phyloP scores from a whole-genome alignment of 2,329 filamentous ascomycete genomes.

The Fusarium sarcochroum region DNA sequence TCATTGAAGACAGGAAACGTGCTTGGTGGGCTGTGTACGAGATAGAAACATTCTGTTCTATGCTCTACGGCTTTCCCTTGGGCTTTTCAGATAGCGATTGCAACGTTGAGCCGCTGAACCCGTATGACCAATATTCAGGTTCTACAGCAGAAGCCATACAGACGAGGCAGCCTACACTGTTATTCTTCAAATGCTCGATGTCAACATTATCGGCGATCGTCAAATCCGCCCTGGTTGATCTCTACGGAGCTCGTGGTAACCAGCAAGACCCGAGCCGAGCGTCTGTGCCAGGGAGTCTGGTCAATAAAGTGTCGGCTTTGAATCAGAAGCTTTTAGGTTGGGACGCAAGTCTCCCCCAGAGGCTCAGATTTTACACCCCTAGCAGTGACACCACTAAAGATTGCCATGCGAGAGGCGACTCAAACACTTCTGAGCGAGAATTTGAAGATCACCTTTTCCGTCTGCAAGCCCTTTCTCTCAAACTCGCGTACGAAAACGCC shows the following conservation, averaged over 20 bases:
- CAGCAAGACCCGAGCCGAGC: background rate
- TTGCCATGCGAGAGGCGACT: rapidly evolving
- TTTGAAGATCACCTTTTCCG: slow-evolving; percentile 46
- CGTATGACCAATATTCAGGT: slow-evolving; percentile 40
- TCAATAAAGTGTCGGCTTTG: background rate
- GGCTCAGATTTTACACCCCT: background rate
- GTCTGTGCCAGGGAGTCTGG: background rate
- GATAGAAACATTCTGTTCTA: slow-evolving; percentile 57
- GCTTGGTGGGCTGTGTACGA: slow-evolving; percentile 60
- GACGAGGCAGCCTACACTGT: slow-evolving; percentile 8
- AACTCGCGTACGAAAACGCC: slow-evolving; percentile 53
- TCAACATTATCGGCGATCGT: slow-evolving; percentile 38
- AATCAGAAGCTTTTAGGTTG: slow-evolving; percentile 14
- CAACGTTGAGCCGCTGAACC: slow-evolving; percentile 50
- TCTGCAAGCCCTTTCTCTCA: slow-evolving; percentile 51
- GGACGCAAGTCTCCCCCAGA: background rate
- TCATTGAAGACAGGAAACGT: slow-evolving; percentile 51
- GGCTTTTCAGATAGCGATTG: slow-evolving; percentile 53
- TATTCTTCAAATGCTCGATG: slow-evolving; percentile 45
- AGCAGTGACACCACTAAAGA: background rate
- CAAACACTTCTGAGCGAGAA: background rate
- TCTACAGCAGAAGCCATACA: background rate
- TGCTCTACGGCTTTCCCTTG: slow-evolving; percentile 56
- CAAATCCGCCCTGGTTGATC: slow-evolving; percentile 20
- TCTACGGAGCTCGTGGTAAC: slow-evolving; percentile 24